Evolutionary conservation across 2,329 filamentous ascomycete genomes (phyloP), one percentile per base, ranked within the genome.

Genomic region (Chaetomium sp.): DNA sequence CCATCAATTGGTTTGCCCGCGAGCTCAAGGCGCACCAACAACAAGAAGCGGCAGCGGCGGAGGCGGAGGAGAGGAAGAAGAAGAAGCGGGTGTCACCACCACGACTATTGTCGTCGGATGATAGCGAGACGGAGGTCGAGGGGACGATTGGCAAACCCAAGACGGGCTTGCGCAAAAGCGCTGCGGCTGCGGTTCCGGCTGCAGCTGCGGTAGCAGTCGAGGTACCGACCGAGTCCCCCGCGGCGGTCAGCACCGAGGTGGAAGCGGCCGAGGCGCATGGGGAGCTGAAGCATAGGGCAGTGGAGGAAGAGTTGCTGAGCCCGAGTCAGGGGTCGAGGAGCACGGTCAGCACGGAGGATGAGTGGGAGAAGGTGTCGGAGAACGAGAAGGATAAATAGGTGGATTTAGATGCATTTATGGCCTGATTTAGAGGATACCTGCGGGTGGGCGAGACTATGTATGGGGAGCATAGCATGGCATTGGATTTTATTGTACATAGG

Each of bases 361-460:
- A 97, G 73, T 97, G 92, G 92, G 92, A 96, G 76, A 95, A 94
- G 77, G 87, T 97, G 4, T 90, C 89, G 27, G 87, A 88, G 70
- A 82, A 78, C 56, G 82, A 81, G 62, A 82, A 82, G 70, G 76
- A 77, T 57, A 80, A 80, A 67, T 68, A 59, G 32, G 10, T 6
- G 10, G 12, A 6, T 27, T 6, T 37, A 9, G 4, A n/a, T n/a
- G 43, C 10, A 5, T 27, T 27, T 27, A 27, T 3, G 3, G 19
- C 19, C 19, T 27, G 3, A 27, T 27, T 27, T 27, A 2, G 19
- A 27, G 19, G 19, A 27, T 27, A 27, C 2, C 19, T 27, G 19
- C 19, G 19, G 19, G 19, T 27, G 19, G 19, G 19, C 19, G 19
- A 27, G 19, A 27, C 19, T 27, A 12, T 8, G 4, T 19, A 27